Evolutionary conservation across 768 basidiomycete genomes (phyloP).

Genomic region (Exsudoporus frostii): DNA sequence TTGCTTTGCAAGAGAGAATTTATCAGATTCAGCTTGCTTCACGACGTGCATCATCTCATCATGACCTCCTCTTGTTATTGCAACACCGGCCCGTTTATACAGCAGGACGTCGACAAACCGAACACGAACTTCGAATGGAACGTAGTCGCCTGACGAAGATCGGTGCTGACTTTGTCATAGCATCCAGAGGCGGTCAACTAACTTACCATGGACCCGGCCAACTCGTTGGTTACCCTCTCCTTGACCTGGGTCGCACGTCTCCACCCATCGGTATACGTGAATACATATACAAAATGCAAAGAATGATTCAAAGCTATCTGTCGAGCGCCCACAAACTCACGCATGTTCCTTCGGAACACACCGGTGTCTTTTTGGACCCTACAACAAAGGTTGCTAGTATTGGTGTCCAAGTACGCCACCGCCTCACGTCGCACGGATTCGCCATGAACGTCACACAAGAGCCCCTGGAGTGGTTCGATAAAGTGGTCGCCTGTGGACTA

Average conservation of each 20-base stretch:
- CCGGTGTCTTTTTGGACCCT: conserved; percentile 85
- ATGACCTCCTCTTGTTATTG: conserved; percentile 72
- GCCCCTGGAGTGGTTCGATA: conserved; percentile 81
- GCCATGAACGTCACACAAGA: conserved; percentile 85
- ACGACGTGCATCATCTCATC: conserved; percentile 45
- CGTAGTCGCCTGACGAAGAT: conserved; percentile 60
- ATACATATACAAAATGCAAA: conserved; percentile 85
- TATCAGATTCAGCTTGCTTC: conserved; percentile 62
- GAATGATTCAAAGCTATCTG: conserved; percentile 62
- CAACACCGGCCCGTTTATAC: conserved; percentile 96
- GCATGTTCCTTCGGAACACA: conserved; percentile 67
- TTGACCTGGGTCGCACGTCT: conserved; percentile 80
- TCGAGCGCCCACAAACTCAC: conserved; percentile 54
- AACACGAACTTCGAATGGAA: conserved; percentile 57
- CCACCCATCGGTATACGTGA: conserved; percentile 71
- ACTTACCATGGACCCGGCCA: conserved; percentile 99
- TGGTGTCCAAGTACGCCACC: conserved; percentile 92
- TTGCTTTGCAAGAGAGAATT: conserved; percentile 68
- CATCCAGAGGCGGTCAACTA: conserved; percentile 85
- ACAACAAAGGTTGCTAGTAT: conserved; percentile 90
- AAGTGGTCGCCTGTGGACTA: conserved; percentile 89
- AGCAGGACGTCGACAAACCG: conserved; percentile 81
- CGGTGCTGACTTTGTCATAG: conserved; percentile 85
- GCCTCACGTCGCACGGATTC: conserved; percentile 94
- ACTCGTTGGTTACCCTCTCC: conserved; percentile 90